These are phyloP conservation scores for Pythium aphanidermatum DNA, from an alignment of 352 stramenopile species.

Conservation along the genomic window DNA sequence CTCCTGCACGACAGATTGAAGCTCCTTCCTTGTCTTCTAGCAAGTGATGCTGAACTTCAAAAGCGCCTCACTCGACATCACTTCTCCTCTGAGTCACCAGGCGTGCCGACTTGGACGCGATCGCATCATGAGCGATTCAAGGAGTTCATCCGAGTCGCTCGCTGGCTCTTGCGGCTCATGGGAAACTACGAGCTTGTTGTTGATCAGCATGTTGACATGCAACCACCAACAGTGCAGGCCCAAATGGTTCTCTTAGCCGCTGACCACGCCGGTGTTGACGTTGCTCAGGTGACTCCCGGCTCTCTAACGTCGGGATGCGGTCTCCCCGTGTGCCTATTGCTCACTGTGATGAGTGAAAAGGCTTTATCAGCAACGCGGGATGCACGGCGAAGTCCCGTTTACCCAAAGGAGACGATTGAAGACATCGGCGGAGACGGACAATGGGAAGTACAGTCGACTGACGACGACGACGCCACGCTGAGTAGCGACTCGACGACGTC, in stretches of 20 bases:
- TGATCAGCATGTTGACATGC: conserved; percentile 9
- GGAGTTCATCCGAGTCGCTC: conserved; percentile 35
- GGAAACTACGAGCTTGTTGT: not conserved
- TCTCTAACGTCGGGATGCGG: conserved; percentile 34
- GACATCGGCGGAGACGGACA: conserved; percentile 33
- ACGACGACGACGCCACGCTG: conserved; percentile 17
- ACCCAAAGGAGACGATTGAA: conserved; percentile 39
- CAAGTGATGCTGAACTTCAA: conserved; percentile 31
- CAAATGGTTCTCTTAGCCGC: conserved; percentile 52
- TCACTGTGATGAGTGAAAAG: conserved; percentile 38
- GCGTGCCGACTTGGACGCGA: conserved; percentile 8
- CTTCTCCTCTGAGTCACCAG: conserved; percentile 31
- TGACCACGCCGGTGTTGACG: conserved; percentile 33
- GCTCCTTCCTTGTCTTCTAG: too few species aligned
- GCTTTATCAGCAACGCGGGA: conserved; percentile 22
- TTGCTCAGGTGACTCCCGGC: conserved; percentile 28
- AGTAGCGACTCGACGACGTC: conserved; percentile 16
- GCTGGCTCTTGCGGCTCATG: conserved; percentile 34
- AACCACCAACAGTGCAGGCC: conserved; percentile 21
- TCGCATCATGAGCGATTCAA: conserved; percentile 33
- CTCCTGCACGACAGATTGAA: conserved; percentile 61
- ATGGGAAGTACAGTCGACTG: conserved; percentile 34
- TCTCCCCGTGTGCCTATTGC: conserved; percentile 43
- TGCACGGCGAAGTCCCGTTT: conserved; percentile 17
- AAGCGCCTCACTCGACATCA: conserved; percentile 39